Conservation (phyloP, 2,329 filamentous ascomycete species). For the Arthrinium phaeospermum region DNA sequence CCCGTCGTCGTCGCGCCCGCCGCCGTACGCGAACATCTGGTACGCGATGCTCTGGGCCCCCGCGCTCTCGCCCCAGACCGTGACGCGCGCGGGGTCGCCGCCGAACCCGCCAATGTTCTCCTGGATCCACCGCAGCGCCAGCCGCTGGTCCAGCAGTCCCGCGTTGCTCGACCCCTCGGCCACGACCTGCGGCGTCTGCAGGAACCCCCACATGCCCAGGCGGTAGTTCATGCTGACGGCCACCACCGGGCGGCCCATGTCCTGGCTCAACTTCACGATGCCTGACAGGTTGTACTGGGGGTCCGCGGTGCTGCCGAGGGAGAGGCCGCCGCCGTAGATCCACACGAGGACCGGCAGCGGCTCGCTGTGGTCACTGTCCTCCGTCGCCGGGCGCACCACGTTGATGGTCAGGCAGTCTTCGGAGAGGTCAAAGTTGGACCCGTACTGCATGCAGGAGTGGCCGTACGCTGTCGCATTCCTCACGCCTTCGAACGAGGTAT, state of each 20-base stretch:
- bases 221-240: slow-evolving; percentile 47
- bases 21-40: slow-evolving; percentile 55
- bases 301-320: slow-evolving; percentile 52
- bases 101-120: slow-evolving; percentile 57
- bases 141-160: slow-evolving; percentile 57
- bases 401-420: slow-evolving; percentile 55
- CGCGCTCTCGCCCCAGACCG: slow-evolving; percentile 59
- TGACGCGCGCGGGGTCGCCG: slow-evolving; percentile 56
- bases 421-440: slow-evolving; percentile 46
- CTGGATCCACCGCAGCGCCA: slow-evolving; percentile 58
- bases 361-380: slow-evolving; percentile 38
- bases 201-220: slow-evolving; percentile 51
- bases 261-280: slow-evolving; percentile 60
- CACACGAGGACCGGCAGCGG: slow-evolving; percentile 52
- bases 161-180: slow-evolving; percentile 48
- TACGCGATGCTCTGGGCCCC: slow-evolving; percentile 38
- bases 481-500: slow-evolving; percentile 45
- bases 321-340: slow-evolving; percentile 53
- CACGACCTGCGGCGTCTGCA: slow-evolving; percentile 54
- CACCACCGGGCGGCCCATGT: slow-evolving; percentile 56
- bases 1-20: slow-evolving; percentile 61
- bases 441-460: slow-evolving; percentile 54
- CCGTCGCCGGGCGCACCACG: slow-evolving; percentile 47
- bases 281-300: slow-evolving; percentile 56
- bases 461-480: slow-evolving; percentile 49